Evolutionary conservation across 768 basidiomycete genomes (phyloP).

Genomic region (Leccinum variicolor): DNA sequence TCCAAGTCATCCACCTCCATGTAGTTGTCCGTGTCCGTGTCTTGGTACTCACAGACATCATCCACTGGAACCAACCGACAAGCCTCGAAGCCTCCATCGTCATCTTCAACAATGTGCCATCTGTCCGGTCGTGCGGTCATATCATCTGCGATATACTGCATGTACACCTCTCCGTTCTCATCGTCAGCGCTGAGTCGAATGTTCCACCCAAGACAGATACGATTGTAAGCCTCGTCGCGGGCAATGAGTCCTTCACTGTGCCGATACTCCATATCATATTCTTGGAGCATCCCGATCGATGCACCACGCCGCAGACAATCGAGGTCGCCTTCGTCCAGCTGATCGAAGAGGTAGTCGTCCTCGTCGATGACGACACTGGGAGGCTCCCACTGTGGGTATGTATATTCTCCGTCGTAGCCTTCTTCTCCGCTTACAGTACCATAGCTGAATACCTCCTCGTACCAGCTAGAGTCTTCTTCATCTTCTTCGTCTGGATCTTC

Average conservation of each 20-base stretch:
- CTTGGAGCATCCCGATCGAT: conserved; percentile 53
- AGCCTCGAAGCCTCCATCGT: conserved; percentile 44
- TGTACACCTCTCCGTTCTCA: conserved; percentile 37
- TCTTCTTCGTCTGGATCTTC: conserved; percentile 29
- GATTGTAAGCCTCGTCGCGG: conserved; percentile 38
- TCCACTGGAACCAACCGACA: conserved; percentile 35
- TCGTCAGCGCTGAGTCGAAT: conserved; percentile 45
- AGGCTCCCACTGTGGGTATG: conserved; percentile 56
- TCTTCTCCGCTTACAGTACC: conserved; percentile 35
- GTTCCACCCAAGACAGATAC: conserved; percentile 69
- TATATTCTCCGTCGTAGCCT: conserved; percentile 38
- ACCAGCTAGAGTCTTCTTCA: conserved; percentile 30
- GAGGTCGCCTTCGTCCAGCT: conserved; percentile 34
- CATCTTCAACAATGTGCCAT: conserved; percentile 35
- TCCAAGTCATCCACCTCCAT: conserved; percentile 27
- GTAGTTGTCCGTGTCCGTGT: conserved; percentile 40
- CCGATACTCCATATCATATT: conserved; percentile 52
- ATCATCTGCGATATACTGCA: conserved; percentile 39
- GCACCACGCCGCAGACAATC: conserved; percentile 58
- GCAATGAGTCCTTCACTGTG: conserved; percentile 55
- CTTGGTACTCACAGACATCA: conserved; percentile 33
- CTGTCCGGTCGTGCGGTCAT: conserved; percentile 43
- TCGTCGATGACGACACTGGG: conserved; percentile 39
- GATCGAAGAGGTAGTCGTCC: conserved; percentile 34
- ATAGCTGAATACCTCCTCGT: conserved; percentile 34